Conservation (phyloP, 176 grass and related monocot genomes). For the Aegilops umbellulata region DNA sequence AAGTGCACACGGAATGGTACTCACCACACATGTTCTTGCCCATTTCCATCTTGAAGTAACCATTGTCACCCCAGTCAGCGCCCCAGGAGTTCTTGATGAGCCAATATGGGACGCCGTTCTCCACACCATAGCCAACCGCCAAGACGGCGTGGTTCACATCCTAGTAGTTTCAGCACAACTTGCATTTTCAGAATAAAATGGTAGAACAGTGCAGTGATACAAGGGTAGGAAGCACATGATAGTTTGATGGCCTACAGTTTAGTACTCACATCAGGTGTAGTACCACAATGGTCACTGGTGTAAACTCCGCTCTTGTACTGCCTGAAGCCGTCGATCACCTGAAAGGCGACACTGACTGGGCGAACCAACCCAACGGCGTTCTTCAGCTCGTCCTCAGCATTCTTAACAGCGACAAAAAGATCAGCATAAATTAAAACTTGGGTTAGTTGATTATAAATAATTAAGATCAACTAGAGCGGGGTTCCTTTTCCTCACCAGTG, state of each 20-base stretch:
- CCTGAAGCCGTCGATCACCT: constrained; percentile 68
- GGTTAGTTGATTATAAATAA: neutral
- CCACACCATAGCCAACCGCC: constrained; percentile 92
- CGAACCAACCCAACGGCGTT: constrained; percentile 90
- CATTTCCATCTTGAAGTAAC: constrained; percentile 99
- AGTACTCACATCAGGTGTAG: constrained; percentile 60
- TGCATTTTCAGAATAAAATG: neutral
- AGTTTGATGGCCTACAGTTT: neutral
- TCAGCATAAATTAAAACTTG: constrained; percentile 1
- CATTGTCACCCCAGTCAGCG: constrained; percentile 68
- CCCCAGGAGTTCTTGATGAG: constrained; percentile 99
- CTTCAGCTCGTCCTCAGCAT: constrained; percentile 85
- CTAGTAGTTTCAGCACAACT: constrained; percentile 35
- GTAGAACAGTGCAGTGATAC: neutral
- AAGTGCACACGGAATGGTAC: constrained; percentile 18
- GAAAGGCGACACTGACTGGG: constrained; percentile 90
- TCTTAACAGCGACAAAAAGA: constrained; percentile 45
- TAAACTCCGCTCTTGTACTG: constrained; percentile 85
- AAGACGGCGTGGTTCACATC: constrained; percentile 99
- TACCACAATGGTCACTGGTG: constrained; percentile 75
- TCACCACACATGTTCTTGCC: constrained; percentile 99
- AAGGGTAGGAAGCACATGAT: neutral
- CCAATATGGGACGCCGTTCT: constrained; percentile 80
- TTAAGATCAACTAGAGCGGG: neutral
- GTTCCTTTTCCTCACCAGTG: constrained; percentile 51